These are phyloP conservation scores for Buxus sempervirens DNA, from an alignment of 164 flowering plant species.

Conservation along the genomic window DNA sequence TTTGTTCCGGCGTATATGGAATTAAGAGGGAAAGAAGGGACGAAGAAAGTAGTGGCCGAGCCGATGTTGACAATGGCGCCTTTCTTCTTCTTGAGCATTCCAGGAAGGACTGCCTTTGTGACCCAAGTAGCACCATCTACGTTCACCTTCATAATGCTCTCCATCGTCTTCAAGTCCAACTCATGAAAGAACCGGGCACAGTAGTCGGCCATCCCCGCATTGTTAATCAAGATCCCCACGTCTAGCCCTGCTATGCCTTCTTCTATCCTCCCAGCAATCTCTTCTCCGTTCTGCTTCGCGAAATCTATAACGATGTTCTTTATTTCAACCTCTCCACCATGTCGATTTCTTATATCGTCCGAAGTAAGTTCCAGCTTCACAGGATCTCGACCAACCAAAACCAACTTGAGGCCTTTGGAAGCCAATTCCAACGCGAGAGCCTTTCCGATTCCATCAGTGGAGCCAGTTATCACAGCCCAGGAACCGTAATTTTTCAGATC, in stretches of 20 bases:
- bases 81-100: conserved; percentile 77
- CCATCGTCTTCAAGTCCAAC: conserved; percentile 79
- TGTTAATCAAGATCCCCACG: conserved; percentile 76
- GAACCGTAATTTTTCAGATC: conserved; percentile 83
- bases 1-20: conserved; percentile 89
- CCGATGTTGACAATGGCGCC: conserved; percentile 95
- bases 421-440: conserved; percentile 82
- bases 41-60: conserved; percentile 75
- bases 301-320: conserved; percentile 76
- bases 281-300: conserved; percentile 45
- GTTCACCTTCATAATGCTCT: conserved; percentile 59
- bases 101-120: conserved; percentile 70
- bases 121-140: conserved; percentile 78
- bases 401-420: conserved; percentile 61
- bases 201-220: conserved; percentile 77
- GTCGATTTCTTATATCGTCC: conserved; percentile 44
- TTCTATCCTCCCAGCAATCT: too few species aligned
- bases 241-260: conserved; percentile 84
- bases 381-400: conserved; percentile 74
- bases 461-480: conserved; percentile 92
- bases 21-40: conserved; percentile 88
- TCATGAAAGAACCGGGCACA: conserved; percentile 82
- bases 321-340: conserved; percentile 41
- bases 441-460: conserved; percentile 95
- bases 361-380: conserved; percentile 60